Conservation (phyloP, 2,329 filamentous ascomycete species). For the Teratosphaeria epicoccoides region DNA sequence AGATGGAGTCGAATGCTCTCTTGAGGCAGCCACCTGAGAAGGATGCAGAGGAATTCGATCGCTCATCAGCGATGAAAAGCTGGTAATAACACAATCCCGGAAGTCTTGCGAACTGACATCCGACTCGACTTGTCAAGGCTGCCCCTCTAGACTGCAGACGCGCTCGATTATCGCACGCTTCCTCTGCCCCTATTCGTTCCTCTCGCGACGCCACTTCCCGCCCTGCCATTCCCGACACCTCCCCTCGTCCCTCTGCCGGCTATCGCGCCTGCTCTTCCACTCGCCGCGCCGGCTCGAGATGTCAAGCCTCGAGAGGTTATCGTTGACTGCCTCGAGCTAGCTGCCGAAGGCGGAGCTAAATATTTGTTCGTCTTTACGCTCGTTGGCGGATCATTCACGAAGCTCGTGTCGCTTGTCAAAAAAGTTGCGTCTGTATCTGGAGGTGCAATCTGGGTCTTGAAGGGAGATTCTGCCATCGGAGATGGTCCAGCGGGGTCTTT, state of each 20-base stretch:
- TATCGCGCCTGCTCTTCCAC: neutral
- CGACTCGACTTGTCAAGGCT: too few species aligned
- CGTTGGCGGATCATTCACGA: conserved; percentile 65
- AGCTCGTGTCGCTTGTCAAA: conserved; percentile 84
- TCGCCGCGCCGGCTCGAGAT: neutral
- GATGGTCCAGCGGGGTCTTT: conserved; percentile 25
- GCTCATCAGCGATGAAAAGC: too few species aligned
- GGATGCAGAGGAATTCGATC: too few species aligned
- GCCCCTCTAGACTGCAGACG: neutral
- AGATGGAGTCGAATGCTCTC: too few species aligned
- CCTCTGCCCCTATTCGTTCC: conserved; percentile 3
- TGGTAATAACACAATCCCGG: too few species aligned
- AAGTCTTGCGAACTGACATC: too few species aligned
- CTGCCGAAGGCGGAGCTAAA: conserved; percentile 6
- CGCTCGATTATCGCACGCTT: neutral
- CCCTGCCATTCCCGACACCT: neutral
- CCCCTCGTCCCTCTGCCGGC: conserved; percentile 5
- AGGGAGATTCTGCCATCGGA: conserved; percentile 12
- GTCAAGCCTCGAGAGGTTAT: conserved; percentile 1
- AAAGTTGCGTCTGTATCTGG: conserved; percentile 67
- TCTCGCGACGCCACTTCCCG: conserved; percentile 5
- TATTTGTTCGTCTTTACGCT: conserved; percentile 38
- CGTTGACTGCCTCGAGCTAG: conserved; percentile 3
- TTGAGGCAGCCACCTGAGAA: too few species aligned
- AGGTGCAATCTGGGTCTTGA: conserved; percentile 8